phyloP scores from a whole-genome alignment of 1,284 basidiomycete species.

The Tilletia horrida region DNA sequence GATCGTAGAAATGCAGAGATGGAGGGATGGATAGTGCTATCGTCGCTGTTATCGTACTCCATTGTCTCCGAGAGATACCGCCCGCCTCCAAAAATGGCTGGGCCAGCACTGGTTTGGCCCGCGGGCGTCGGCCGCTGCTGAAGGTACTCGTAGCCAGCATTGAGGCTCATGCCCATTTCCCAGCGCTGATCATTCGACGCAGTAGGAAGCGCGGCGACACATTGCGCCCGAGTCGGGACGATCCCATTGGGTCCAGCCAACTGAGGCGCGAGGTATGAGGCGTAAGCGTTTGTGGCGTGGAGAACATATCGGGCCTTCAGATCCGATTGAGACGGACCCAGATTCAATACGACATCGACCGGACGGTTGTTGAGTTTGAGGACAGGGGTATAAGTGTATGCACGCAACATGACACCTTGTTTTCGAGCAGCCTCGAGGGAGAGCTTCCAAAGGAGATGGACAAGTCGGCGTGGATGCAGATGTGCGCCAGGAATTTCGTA shows the following conservation, averaged over 20 bases:
- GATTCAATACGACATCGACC: too few relatives aligned
- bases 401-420: slow-evolving; percentile 22
- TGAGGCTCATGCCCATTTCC: slow-evolving; percentile 31
- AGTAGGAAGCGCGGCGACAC: slow-evolving; percentile 64
- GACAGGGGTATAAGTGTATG: slow-evolving; percentile 30
- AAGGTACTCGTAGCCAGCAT: slow-evolving; percentile 70
- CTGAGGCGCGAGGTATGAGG: slow-evolving; percentile 67
- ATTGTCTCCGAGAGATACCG: slow-evolving; percentile 60
- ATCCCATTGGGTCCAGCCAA: slow-evolving; percentile 61
- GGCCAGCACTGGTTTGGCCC: slow-evolving; percentile 7
- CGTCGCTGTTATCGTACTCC: slow-evolving; percentile 65
- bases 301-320: slow-evolving; percentile 63
- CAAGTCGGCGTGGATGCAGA: slow-evolving; percentile 33
- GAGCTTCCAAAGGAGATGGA: slow-evolving; percentile 23
- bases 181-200: slow-evolving; percentile 28
- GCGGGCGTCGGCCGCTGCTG: slow-evolving; percentile 64
- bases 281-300: slow-evolving; percentile 76
- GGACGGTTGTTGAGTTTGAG: slow-evolving; percentile 43
- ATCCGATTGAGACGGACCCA: too few relatives aligned
- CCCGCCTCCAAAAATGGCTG: slow-evolving; percentile 72
- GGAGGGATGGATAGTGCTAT: slow-evolving; percentile 60
- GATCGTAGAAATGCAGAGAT: slow-evolving; percentile 56
- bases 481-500: slow-evolving; percentile 38
- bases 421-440: slow-evolving; percentile 20
- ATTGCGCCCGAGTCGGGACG: slow-evolving; percentile 71